A percentile compares a stretch with the other conserved stretches of the same genome.
These are phyloP conservation scores for Golubevia sp. DNA, from an alignment of 1,284 basidiomycete genomes.

Conservation along the genomic window DNA sequence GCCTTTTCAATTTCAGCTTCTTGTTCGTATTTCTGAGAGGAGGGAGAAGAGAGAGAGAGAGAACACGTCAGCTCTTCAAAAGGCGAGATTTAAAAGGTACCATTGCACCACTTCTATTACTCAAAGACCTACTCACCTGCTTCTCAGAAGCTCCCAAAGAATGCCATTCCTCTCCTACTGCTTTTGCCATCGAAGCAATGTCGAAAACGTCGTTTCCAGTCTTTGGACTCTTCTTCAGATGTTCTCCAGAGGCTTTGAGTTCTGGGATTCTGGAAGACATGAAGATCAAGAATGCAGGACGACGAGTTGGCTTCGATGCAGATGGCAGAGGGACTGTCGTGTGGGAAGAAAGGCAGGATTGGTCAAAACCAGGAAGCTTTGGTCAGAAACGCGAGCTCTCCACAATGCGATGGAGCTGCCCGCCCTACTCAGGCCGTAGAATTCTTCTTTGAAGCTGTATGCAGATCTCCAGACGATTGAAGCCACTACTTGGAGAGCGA, in stretches of 20 bases:
- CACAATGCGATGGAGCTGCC: constrained; percentile 9
- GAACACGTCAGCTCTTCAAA: no score
- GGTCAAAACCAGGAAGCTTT: background rate
- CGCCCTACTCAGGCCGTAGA: constrained; percentile 12
- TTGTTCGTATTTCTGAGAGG: constrained; percentile 23
- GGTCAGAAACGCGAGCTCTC: constrained; percentile 6
- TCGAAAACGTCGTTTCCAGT: constrained; percentile 34
- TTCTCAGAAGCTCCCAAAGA: constrained; percentile 24
- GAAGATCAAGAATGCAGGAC: constrained; percentile 42
- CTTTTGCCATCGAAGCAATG: constrained; percentile 28
- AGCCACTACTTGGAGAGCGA: no score
- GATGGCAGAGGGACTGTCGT: constrained; percentile 43
- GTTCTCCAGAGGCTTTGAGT: constrained; percentile 29
- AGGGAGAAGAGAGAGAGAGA: background rate
- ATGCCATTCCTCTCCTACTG: constrained; percentile 41
- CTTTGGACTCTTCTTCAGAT: constrained; percentile 30
- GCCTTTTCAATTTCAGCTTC: constrained; percentile 31
- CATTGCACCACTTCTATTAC: background rate
- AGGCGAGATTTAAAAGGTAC: no score
- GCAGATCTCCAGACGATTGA: no score
- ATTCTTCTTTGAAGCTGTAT: constrained; percentile 5
- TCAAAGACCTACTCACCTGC: constrained; percentile 17
- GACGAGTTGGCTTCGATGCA: constrained; percentile 44
- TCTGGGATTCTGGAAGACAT: constrained; percentile 35
- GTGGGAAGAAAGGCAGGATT: background rate